These are phyloP conservation scores for Clonostachys chloroleuca DNA, from an alignment of 2,329 filamentous ascomycete species.

Conservation along the genomic window DNA sequence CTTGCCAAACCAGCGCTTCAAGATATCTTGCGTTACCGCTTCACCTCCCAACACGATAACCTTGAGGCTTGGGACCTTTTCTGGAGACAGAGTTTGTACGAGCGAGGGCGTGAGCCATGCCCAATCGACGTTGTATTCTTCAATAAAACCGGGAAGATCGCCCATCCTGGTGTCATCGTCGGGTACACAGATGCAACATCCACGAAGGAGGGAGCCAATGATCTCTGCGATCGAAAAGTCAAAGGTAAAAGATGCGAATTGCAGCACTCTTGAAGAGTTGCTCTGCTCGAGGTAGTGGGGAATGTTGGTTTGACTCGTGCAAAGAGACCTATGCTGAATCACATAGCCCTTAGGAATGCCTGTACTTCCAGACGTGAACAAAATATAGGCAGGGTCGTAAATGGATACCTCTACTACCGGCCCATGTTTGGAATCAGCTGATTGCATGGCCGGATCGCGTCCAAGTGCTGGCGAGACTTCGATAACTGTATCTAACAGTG, in stretches of 20 bases:
- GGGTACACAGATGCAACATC: neutral
- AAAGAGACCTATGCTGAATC: slow-evolving; percentile 5
- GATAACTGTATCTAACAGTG: neutral
- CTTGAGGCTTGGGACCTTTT: slow-evolving; percentile 1
- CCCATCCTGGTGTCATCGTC: neutral
- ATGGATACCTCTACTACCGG: slow-evolving; percentile 5
- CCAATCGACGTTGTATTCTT: slow-evolving; percentile 9
- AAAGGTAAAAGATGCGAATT: slow-evolving; percentile 6
- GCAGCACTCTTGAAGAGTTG: slow-evolving; percentile 1
- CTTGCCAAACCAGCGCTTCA: slow-evolving; percentile 4
- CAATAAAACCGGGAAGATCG: slow-evolving; percentile 15
- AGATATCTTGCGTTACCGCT: slow-evolving; percentile 2
- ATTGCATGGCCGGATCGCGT: neutral
- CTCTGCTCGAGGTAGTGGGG: slow-evolving; percentile 9
- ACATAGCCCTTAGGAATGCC: slow-evolving; percentile 8
- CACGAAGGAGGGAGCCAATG: neutral
- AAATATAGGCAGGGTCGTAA: slow-evolving; percentile 3
- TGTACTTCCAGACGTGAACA: slow-evolving; percentile 8
- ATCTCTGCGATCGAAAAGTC: slow-evolving; percentile 7
- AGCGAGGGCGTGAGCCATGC: slow-evolving; percentile 6
- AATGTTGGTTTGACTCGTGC: slow-evolving; percentile 4
- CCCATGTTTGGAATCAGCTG: neutral
- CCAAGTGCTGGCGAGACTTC: neutral
- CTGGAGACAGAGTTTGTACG: neutral
- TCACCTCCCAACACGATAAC: slow-evolving; percentile 4